Conservation (phyloP, 176 grass and related monocot genomes). For the Paspalum vaginatum region DNA sequence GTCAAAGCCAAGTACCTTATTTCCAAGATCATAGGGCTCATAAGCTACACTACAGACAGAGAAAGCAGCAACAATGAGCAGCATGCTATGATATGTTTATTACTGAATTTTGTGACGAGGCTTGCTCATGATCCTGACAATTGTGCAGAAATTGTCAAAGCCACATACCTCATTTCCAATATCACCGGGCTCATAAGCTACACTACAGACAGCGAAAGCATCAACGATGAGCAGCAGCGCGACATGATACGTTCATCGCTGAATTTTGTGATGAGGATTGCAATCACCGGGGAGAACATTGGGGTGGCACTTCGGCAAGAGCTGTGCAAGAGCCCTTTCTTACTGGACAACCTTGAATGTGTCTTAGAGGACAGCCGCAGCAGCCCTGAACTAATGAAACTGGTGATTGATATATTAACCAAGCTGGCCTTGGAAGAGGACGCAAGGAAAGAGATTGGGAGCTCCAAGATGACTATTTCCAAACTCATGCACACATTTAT, state of each 20-base stretch:
- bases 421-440: slow-evolving; percentile 11
- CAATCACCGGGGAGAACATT: not conserved
- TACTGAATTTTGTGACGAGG: not conserved
- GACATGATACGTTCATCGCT: not conserved
- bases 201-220: not conserved
- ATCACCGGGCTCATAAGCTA: not conserved
- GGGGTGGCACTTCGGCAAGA: not conserved
- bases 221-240: not conserved
- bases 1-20: not conserved
- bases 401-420: not conserved
- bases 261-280: not conserved
- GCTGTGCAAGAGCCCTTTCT: not conserved
- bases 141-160: not conserved
- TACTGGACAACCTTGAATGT: not conserved
- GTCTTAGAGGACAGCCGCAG: slow-evolving; percentile 1
- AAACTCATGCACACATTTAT: slow-evolving; percentile 13
- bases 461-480: not conserved
- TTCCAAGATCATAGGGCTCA: not conserved
- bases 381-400: not conserved
- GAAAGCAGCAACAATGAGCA: not conserved
- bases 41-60: not conserved
- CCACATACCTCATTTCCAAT: not conserved
- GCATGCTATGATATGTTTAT: not conserved
- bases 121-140: slow-evolving; percentile 1
- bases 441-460: not conserved